A percentile compares a stretch with the other conserved stretches of the same genome.
Evolutionary conservation across 306 rosid species (phyloP).

Genomic region (Quercus gilva): DNA sequence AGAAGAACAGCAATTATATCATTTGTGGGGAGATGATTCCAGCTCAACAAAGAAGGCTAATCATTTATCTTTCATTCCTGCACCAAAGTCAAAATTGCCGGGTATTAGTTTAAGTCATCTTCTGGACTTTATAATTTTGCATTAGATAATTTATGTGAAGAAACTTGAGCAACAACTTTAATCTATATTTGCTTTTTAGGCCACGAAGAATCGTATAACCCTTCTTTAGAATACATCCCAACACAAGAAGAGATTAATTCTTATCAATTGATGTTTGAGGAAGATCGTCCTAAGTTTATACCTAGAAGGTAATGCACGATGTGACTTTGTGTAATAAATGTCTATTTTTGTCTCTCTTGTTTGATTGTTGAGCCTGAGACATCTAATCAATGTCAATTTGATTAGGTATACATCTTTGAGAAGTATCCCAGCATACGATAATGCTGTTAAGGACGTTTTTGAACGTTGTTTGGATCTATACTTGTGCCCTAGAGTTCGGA

Average conservation of each 20-base stretch:
- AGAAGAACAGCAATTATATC: slow-evolving; percentile 68
- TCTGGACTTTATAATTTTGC: slow-evolving; percentile 10
- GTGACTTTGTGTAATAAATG: background rate
- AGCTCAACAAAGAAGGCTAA: slow-evolving; percentile 53
- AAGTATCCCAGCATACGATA: slow-evolving; percentile 87
- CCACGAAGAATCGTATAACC: slow-evolving; percentile 91
- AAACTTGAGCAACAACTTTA: slow-evolving; percentile 7
- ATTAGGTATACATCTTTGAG: slow-evolving; percentile 73
- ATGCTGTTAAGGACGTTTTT: slow-evolving; percentile 68
- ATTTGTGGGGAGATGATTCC: slow-evolving; percentile 86
- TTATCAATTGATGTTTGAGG: slow-evolving; percentile 78
- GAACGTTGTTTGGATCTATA: slow-evolving; percentile 91
- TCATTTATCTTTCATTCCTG: slow-evolving; percentile 84
- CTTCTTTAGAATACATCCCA: slow-evolving; percentile 90
- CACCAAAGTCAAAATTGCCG: slow-evolving; percentile 84
- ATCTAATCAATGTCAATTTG: slow-evolving; percentile 19
- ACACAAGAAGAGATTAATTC: slow-evolving; percentile 86
- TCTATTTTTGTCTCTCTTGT: background rate
- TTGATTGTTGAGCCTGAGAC: slow-evolving; percentile 7
- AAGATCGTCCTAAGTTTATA: slow-evolving; percentile 90
- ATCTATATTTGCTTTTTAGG: slow-evolving; percentile 39
- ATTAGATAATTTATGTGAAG: background rate
- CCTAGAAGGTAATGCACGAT: slow-evolving; percentile 66
- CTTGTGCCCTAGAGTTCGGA: slow-evolving; percentile 87
- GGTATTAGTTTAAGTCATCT: slow-evolving; percentile 41